These are phyloP conservation scores for Cotoneaster glaucophyllus DNA, from an alignment of 306 rosid genomes.

Conservation along the genomic window DNA sequence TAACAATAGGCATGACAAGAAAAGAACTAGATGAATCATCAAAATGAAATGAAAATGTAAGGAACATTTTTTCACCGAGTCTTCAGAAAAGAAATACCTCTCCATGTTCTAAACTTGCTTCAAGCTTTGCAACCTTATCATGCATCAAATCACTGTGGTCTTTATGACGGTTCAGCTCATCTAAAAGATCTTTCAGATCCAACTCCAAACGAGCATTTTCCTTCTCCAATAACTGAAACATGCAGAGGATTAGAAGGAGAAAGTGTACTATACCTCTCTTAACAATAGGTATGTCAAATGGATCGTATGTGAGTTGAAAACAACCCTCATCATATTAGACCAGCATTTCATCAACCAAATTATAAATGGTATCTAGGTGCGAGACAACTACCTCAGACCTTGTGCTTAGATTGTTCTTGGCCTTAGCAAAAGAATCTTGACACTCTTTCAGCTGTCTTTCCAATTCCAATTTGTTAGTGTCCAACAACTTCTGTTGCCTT, in stretches of 20 bases:
- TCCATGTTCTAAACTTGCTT: constrained; percentile 32
- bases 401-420: constrained; percentile 30
- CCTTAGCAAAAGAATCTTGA: constrained; percentile 37
- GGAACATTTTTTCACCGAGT: background rate
- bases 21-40: background rate
- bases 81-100: constrained; percentile 32
- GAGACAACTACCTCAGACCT: constrained; percentile 59
- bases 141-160: constrained; percentile 37
- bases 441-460: constrained; percentile 42
- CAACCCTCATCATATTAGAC: background rate
- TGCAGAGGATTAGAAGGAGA: background rate
- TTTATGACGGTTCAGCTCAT: constrained; percentile 38
- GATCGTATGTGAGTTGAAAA: background rate
- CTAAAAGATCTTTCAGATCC: constrained; percentile 33
- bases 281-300: background rate
- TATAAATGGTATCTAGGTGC: constrained; percentile 15
- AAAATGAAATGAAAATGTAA: background rate
- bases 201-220: constrained; percentile 41
- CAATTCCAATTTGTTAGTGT: constrained; percentile 30
- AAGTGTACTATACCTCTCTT: background rate
- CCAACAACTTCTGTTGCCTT: constrained; percentile 51
- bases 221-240: constrained; percentile 43
- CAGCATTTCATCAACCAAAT: background rate
- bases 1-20: background rate
- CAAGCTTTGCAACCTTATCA: constrained; percentile 39